Conservation (phyloP, 1,284 basidiomycete species). For the Coriolopsis trogii region DNA sequence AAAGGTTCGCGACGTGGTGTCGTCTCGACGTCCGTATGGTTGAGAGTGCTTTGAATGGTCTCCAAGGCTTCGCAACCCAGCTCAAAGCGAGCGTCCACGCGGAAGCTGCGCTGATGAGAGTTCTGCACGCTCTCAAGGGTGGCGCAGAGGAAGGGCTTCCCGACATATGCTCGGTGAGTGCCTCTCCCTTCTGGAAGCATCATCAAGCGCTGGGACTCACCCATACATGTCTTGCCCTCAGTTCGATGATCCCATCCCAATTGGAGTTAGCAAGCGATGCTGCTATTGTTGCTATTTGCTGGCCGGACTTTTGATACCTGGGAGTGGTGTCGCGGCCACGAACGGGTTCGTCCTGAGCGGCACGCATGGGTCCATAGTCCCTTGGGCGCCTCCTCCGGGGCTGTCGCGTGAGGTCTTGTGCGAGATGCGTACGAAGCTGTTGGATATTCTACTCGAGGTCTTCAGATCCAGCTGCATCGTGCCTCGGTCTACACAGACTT, state of each 20-base stretch:
- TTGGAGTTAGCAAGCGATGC: not conserved
- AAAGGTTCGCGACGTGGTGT: not conserved
- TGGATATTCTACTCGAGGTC: not conserved
- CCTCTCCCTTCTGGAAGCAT: not conserved
- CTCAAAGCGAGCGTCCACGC: not conserved
- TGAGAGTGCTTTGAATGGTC: not conserved
- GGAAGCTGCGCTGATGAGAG: not conserved
- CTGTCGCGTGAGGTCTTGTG: not conserved
- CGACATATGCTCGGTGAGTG: not conserved
- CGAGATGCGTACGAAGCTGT: not conserved
- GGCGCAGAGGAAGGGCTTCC: too few species aligned
- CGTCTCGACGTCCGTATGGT: not conserved
- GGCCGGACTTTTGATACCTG: not conserved
- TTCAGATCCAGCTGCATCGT: not conserved
- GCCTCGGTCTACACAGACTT: not conserved
- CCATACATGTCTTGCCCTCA: not conserved
- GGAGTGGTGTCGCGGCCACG: not conserved
- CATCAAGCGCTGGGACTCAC: not conserved
- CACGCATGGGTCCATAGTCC: not conserved
- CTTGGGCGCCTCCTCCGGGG: not conserved
- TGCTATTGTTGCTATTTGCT: slow-evolving; percentile 1
- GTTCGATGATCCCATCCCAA: not conserved
- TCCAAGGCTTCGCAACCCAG: not conserved
- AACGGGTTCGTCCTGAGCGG: not conserved
- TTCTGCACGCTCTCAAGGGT: not conserved